A percentile compares a stretch with the other conserved stretches of the same genome.
phyloP scores from a whole-genome alignment of 75 land plant species.

The Chamaecyparis obtusa region DNA sequence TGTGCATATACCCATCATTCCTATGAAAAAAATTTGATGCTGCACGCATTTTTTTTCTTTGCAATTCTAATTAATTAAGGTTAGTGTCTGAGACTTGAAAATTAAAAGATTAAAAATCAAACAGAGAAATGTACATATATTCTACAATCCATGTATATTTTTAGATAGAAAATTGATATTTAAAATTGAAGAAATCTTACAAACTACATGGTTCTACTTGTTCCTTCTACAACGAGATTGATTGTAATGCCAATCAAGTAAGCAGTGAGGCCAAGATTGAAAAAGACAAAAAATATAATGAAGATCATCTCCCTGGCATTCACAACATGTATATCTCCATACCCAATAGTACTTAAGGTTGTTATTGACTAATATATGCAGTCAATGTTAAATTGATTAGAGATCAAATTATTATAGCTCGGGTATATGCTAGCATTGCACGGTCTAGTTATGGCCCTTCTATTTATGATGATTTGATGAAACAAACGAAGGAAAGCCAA shows the following conservation, averaged over 20 bases:
- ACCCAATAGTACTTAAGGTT: conserved; percentile 41
- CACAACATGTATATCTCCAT: conserved; percentile 52
- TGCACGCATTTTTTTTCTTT: conserved; percentile 54
- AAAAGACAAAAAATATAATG: conserved; percentile 23
- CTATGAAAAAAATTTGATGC: conserved; percentile 47
- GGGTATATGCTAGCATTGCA: too few relatives aligned
- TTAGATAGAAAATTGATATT: neutral
- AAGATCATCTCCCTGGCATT: conserved; percentile 51
- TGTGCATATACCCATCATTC: too few relatives aligned
- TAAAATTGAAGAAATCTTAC: conserved; percentile 14
- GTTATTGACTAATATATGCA: conserved; percentile 51
- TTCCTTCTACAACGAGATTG: conserved; percentile 27
- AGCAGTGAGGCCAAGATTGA: conserved; percentile 42
- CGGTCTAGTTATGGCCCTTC: too few relatives aligned
- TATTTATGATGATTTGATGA: too few relatives aligned
- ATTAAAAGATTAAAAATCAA: neutral
- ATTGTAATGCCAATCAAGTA: conserved; percentile 51
- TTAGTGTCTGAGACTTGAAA: too few relatives aligned
- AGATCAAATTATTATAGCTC: too few relatives aligned
- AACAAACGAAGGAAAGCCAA: too few relatives aligned
- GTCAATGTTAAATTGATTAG: too few relatives aligned
- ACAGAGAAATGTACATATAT: too few relatives aligned
- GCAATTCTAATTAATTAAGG: neutral
- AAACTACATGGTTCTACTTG: conserved; percentile 27
- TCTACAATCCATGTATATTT: neutral